Conservation (phyloP, 2,329 filamentous ascomycete genomes). For the Verticillium nubilum region DNA sequence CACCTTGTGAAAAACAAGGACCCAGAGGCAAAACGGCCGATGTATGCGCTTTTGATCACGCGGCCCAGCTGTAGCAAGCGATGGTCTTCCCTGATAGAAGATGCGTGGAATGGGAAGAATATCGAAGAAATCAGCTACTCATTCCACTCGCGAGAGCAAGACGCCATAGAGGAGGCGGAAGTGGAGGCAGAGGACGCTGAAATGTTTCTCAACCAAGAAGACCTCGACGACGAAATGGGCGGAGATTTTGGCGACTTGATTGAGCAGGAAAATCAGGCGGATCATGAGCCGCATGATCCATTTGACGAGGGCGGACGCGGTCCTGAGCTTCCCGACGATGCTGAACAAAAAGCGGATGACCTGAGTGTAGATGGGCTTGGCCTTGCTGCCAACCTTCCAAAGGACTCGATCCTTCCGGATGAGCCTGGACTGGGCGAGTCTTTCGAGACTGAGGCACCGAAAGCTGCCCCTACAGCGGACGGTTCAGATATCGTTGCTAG, state of each 20-base stretch:
- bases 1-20: conserved; percentile 38
- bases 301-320: conserved; percentile 2
- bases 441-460: neutral
- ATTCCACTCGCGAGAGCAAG: conserved; percentile 20
- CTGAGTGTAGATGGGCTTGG: conserved; percentile 3
- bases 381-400: neutral
- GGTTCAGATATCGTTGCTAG: neutral
- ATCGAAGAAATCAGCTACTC: conserved; percentile 34
- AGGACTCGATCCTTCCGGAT: neutral
- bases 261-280: conserved; percentile 1
- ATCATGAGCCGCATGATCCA: neutral
- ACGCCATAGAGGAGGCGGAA: conserved; percentile 1
- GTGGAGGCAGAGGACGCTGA: conserved; percentile 17
- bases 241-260: conserved; percentile 11
- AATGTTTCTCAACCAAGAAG: conserved; percentile 10
- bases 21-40: conserved; percentile 26
- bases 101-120: conserved; percentile 33
- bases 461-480: conserved; percentile 1
- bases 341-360: conserved; percentile 12
- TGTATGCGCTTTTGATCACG: conserved; percentile 38
- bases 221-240: neutral
- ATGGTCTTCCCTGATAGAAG: conserved; percentile 33
- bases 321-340: conserved; percentile 15
- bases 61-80: conserved; percentile 32
- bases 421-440: neutral